Base-by-base conservation (phyloP, 2,329 filamentous ascomycete genomes). In the Sodiomyces alkalinus region DNA sequence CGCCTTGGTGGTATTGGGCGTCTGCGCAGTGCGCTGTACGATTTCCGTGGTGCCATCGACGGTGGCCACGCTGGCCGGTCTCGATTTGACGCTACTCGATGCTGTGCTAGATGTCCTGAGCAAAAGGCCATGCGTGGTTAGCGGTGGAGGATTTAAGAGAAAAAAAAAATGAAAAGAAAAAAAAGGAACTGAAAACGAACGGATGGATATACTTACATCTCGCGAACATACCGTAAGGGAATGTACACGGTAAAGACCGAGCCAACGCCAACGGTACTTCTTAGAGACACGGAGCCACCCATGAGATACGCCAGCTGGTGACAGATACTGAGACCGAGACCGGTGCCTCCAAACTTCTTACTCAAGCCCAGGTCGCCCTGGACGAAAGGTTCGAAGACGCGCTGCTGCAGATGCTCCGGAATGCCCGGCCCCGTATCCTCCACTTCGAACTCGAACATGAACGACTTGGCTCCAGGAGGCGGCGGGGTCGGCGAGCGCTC, bases 311-410 rank as follows among this genome's bases (percentile, higher is more conserved):
- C 80, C 20, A 94, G 59, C 48, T 94, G 86, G 13, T 81, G 77
- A 52, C 83, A 92, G 42, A 94, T 94, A 44, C 80, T 87, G 30
- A 94, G 52, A 2, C 86, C 86, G 2, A 93, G 58, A 4, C 86
- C 86, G 1, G 86, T 93, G 11, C 86, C 86, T 12, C 83, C 83
- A 45, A 77, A 92, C 44, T 90, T 90, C 50, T 83, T 92, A 56
- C 80, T 92, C 11, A 94, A 56, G 1, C 83, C 80, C 2, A 90
- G 57, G 45, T 93, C 85, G n/a, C 80, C 86, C 51, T 94, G 86
- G 0, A 93, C 80, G 45, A 94, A 94, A 1, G 86, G 86, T 48
- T 93, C 86, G 46, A 94, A 94, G 7, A 94, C 82, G 39, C 76
- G 76, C 32, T 80, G 62, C 41, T 85, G 82, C 49, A 92, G 69